Evolutionary conservation across 2,329 filamentous ascomycete genomes (phyloP).

Genomic region (Dendryphion nanum): DNA sequence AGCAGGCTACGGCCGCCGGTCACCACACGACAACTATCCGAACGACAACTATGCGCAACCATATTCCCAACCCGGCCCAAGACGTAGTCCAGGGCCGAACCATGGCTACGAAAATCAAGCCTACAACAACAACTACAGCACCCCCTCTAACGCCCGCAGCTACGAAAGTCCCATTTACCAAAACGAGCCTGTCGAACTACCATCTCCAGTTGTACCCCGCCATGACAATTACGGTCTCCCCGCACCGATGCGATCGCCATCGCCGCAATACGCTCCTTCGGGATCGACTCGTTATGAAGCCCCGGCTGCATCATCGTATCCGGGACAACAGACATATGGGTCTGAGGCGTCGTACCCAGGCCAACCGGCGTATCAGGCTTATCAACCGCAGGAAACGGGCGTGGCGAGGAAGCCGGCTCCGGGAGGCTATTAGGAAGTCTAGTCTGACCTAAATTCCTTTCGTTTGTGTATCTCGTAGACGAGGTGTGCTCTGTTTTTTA

Average conservation of each 20-base stretch:
- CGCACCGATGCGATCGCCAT: slow-evolving; percentile 1
- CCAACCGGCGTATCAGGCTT: slow-evolving; percentile 14
- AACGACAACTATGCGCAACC: background rate
- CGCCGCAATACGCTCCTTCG: slow-evolving; percentile 12
- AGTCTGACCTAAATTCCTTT: slow-evolving; percentile 1
- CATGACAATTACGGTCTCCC: background rate
- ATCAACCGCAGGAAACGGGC: slow-evolving; percentile 8
- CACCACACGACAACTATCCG: background rate
- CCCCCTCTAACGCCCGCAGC: too few relatives aligned
- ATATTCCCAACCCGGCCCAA: too few relatives aligned
- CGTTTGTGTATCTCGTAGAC: slow-evolving; percentile 1
- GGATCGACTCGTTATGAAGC: slow-evolving; percentile 11
- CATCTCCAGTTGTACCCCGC: background rate
- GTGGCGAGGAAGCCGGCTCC: slow-evolving; percentile 16
- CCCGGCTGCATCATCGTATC: slow-evolving; percentile 4
- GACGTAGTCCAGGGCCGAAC: too few relatives aligned
- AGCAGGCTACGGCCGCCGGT: slow-evolving; percentile 3
- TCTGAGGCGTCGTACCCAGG: slow-evolving; percentile 7
- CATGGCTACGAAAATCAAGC: too few relatives aligned
- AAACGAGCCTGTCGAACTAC: background rate
- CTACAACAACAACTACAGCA: too few relatives aligned
- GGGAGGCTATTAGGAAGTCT: slow-evolving; percentile 22
- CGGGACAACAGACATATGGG: slow-evolving; percentile 8
- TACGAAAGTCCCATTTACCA: background rate
- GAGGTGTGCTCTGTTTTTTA: background rate